phyloP scores from a whole-genome alignment of 495 filamentous ascomycete species.

The Xylaria curta region DNA sequence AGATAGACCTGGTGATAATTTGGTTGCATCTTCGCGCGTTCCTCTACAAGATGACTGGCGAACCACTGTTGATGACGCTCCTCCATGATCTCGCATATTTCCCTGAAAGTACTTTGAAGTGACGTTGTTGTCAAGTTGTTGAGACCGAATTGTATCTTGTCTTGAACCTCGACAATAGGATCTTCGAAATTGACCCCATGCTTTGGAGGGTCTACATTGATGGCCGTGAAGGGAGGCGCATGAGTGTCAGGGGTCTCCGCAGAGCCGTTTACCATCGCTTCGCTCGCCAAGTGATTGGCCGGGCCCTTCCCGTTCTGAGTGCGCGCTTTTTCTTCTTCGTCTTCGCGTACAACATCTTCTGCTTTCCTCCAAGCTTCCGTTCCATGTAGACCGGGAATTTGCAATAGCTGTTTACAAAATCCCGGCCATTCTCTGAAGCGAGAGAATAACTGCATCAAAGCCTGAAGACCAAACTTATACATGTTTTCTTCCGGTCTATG shows the following conservation, averaged over 20 bases:
- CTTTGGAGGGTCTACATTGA: constrained; percentile 73
- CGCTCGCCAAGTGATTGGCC: constrained; percentile 29
- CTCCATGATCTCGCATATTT: constrained; percentile 77
- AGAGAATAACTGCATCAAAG: constrained; percentile 81
- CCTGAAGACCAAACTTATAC: constrained; percentile 99
- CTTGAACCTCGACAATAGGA: constrained; percentile 81
- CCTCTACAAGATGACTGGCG: constrained; percentile 91
- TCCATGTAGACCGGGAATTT: constrained; percentile 78
- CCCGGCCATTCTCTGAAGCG: constrained; percentile 91
- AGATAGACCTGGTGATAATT: constrained; percentile 95
- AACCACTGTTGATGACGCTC: constrained; percentile 94
- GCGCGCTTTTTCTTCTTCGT: constrained; percentile 57
- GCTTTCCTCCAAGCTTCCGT: constrained; percentile 85
- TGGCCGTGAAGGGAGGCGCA: constrained; percentile 69
- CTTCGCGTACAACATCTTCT: constrained; percentile 75
- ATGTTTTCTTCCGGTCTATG: constrained; percentile 81
- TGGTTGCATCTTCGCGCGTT: constrained; percentile 93
- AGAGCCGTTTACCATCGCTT: constrained; percentile 67
- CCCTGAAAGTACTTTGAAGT: constrained; percentile 77
- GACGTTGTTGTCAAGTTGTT: constrained; percentile 96
- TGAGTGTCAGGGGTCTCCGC: constrained; percentile 62
- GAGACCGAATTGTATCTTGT: constrained; percentile 92
- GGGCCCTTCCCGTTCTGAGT: constrained; percentile 51
- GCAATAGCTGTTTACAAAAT: constrained; percentile 81
- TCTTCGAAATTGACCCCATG: constrained; percentile 71